Evolutionary conservation across 2,329 filamentous ascomycete genomes (phyloP).

Genomic region (Fusarium palustre): DNA sequence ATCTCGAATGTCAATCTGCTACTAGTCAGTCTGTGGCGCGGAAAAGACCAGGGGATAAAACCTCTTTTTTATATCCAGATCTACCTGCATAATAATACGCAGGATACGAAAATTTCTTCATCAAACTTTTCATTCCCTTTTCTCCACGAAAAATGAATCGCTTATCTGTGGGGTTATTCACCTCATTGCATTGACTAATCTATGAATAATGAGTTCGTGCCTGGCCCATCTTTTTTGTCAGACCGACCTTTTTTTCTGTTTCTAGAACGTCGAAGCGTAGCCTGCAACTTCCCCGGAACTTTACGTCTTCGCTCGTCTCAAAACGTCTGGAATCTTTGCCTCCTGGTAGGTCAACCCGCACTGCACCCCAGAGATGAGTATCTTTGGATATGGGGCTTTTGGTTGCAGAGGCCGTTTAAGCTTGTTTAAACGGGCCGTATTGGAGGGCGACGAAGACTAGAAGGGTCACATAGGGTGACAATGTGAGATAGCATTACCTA

Average conservation of each 20-base stretch:
- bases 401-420: conserved; percentile 7
- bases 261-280: not conserved
- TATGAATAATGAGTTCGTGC: conserved; percentile 18
- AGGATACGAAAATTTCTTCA: not conserved
- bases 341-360: conserved; percentile 14
- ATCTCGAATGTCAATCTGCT: not conserved
- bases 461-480: not conserved
- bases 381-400: conserved; percentile 1
- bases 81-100: not conserved
- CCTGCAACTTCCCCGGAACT: conserved; percentile 15
- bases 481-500: not conserved
- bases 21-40: not conserved
- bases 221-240: conserved; percentile 16
- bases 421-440: conserved; percentile 23
- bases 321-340: not conserved
- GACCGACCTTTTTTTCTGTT: conserved; percentile 1
- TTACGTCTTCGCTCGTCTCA: not conserved
- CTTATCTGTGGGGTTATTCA: conserved; percentile 36
- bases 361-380: conserved; percentile 26
- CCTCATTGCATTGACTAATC: conserved; percentile 35
- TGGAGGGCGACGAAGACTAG: not conserved
- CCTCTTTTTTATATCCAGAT: conserved; percentile 13
- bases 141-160: conserved; percentile 18
- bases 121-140: not conserved
- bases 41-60: conserved; percentile 1